A percentile compares a stretch with the other conserved stretches of the same genome.
Conservation (phyloP, 768 basidiomycete species). For the Agrocybe chaxingu region DNA sequence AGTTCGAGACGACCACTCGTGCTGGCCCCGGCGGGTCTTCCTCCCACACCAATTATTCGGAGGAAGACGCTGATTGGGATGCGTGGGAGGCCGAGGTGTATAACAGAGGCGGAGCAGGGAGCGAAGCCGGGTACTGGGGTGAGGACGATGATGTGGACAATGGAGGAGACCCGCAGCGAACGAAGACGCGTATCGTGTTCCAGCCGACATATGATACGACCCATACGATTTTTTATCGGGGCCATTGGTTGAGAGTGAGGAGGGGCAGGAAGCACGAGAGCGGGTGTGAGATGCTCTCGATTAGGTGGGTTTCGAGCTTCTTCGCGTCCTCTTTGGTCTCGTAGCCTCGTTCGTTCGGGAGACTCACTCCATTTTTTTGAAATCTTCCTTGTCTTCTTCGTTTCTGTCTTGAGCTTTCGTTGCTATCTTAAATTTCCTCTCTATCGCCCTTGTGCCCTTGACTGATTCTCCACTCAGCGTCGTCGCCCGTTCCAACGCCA, state of each 20-base stretch:
- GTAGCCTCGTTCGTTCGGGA: too few species aligned
- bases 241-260: slow-evolving; percentile 79
- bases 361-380: too few species aligned
- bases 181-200: slow-evolving; percentile 80
- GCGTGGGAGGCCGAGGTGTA: slow-evolving; percentile 23
- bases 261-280: slow-evolving; percentile 66
- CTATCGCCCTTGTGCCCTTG: background rate
- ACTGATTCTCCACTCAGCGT: slow-evolving; percentile 43
- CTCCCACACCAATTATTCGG: slow-evolving; percentile 19
- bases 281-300: slow-evolving; percentile 68
- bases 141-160: slow-evolving; percentile 39
- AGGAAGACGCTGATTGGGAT: slow-evolving; percentile 46
- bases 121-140: slow-evolving; percentile 2
- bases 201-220: slow-evolving; percentile 87
- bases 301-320: slow-evolving; percentile 45
- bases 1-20: slow-evolving; percentile 86
- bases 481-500: slow-evolving; percentile 77
- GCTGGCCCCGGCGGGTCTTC: slow-evolving; percentile 55
- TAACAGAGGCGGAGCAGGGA: slow-evolving; percentile 3
- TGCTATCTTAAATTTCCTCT: background rate
- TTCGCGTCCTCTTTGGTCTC: background rate
- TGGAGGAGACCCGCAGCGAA: slow-evolving; percentile 30
- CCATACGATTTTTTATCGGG: slow-evolving; percentile 83
- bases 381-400: too few species aligned
- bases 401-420: background rate